These are phyloP conservation scores for Mucor piriformis DNA, from an alignment of 371 early-diverging fungal genomes.

Conservation along the genomic window DNA sequence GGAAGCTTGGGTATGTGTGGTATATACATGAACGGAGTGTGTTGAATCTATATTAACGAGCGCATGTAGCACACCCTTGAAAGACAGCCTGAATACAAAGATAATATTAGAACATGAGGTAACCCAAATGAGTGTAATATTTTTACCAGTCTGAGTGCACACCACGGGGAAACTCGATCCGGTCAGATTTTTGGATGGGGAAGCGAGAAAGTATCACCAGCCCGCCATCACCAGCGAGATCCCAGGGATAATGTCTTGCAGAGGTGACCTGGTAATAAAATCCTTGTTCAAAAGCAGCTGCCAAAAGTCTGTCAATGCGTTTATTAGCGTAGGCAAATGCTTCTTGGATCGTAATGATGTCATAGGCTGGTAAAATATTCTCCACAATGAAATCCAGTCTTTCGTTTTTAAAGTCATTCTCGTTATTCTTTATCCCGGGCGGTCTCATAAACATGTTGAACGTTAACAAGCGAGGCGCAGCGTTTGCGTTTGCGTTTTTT, in stretches of 20 bases:
- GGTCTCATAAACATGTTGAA: conserved; percentile 86
- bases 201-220: conserved; percentile 72
- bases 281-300: conserved; percentile 68
- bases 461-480: conserved; percentile 64
- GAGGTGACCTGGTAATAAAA: conserved; percentile 61
- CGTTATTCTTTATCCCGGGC: conserved; percentile 77
- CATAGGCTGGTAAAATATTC: conserved; percentile 66
- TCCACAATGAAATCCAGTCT: conserved; percentile 70
- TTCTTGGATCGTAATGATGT: conserved; percentile 84
- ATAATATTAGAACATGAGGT: neutral
- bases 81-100: conserved; percentile 46
- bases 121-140: neutral
- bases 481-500: neutral
- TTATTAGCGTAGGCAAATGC: conserved; percentile 75
- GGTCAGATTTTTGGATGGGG: conserved; percentile 63
- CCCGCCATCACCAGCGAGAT: conserved; percentile 79
- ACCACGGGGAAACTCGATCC: conserved; percentile 68
- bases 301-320: conserved; percentile 57
- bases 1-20: conserved; percentile 83
- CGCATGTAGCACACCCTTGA: conserved; percentile 83
- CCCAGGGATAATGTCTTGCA: conserved; percentile 62
- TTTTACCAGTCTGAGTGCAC: conserved; percentile 68
- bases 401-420: conserved; percentile 75
- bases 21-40: conserved; percentile 71
- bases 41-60: conserved; percentile 55